These are phyloP conservation scores for Neurospora terricola DNA, from an alignment of 495 filamentous ascomycete species.

Conservation along the genomic window DNA sequence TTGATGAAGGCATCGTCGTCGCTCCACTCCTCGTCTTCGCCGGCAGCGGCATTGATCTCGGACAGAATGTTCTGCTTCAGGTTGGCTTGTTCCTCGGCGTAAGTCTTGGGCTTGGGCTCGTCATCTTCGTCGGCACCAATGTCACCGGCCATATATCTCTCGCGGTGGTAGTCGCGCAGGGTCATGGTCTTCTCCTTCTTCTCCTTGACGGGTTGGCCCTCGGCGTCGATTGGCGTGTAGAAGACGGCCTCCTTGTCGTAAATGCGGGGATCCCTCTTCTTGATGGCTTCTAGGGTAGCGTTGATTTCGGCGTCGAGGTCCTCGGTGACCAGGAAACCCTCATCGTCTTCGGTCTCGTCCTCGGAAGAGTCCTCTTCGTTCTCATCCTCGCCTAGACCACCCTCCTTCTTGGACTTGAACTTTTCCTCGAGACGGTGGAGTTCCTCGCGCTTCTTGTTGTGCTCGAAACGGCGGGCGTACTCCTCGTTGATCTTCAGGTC, in stretches of 20 bases:
- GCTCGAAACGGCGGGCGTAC: slow-evolving; percentile 80
- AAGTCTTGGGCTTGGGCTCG: slow-evolving; percentile 50
- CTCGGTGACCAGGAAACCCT: slow-evolving; percentile 70
- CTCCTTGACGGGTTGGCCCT: slow-evolving; percentile 27
- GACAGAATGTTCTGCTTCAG: slow-evolving; percentile 65
- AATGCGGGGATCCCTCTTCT: slow-evolving; percentile 77
- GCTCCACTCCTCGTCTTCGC: slow-evolving; percentile 48
- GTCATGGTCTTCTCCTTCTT: slow-evolving; percentile 78
- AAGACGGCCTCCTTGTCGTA: slow-evolving; percentile 75
- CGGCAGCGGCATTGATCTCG: slow-evolving; percentile 62
- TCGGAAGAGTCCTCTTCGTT: slow-evolving; percentile 47
- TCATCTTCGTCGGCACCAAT: slow-evolving; percentile 46
- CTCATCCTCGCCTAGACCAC: slow-evolving; percentile 14
- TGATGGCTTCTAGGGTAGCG: slow-evolving; percentile 75
- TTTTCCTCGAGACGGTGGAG: slow-evolving; percentile 81
- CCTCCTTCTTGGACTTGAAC: slow-evolving; percentile 49
- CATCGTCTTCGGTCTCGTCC: slow-evolving; percentile 81
- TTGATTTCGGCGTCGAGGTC: slow-evolving; percentile 78
- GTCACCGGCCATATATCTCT: slow-evolving; percentile 62
- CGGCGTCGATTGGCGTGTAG: slow-evolving; percentile 54
- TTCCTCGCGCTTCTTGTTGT: slow-evolving; percentile 95
- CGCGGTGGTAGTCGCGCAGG: slow-evolving; percentile 80
- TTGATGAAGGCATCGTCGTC: slow-evolving; percentile 65
- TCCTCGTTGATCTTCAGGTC: slow-evolving; percentile 80
- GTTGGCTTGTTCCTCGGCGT: slow-evolving; percentile 74